Evolutionary conservation across 2,329 filamentous ascomycete species (phyloP).

Genomic region (Fusarium aywerte): DNA sequence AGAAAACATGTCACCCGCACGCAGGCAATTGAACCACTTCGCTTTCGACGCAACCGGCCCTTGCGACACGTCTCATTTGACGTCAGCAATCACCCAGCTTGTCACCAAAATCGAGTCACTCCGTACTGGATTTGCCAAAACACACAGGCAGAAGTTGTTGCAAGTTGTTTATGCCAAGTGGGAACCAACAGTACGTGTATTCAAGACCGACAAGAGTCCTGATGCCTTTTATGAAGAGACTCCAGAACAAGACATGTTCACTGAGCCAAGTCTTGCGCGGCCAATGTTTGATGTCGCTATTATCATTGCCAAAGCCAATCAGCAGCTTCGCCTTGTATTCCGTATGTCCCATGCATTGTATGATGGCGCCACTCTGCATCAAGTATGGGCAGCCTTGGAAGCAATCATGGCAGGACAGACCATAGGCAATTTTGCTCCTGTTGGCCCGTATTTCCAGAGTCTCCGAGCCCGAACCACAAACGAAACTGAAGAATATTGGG

Average conservation of each 20-base stretch:
- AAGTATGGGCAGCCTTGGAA: constrained; percentile 5
- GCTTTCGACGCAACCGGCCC: not conserved
- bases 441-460: constrained; percentile 2
- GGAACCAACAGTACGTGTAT: constrained; percentile 1
- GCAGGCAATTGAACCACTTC: constrained; percentile 2
- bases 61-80: constrained; percentile 1
- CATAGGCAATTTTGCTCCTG: constrained; percentile 1
- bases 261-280: not conserved
- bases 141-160: not conserved
- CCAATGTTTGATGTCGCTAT: constrained; percentile 6
- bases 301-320: not conserved
- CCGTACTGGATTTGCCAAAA: constrained; percentile 4
- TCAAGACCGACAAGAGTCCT: not conserved
- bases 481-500: constrained; percentile 1
- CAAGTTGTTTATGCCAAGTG: constrained; percentile 1
- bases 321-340: not conserved
- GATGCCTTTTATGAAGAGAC: not conserved
- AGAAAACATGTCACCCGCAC: not conserved
- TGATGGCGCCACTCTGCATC: constrained; percentile 1
- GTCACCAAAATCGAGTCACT: constrained; percentile 1
- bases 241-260: not conserved
- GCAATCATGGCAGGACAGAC: constrained; percentile 1
- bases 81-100: constrained; percentile 4
- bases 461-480: not conserved
- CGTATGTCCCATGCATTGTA: not conserved